Evolutionary conservation across 441 rosid genomes (phyloP), one percentile per base, ranked within the genome.

Genomic region (Bruguiera hainesii): DNA sequence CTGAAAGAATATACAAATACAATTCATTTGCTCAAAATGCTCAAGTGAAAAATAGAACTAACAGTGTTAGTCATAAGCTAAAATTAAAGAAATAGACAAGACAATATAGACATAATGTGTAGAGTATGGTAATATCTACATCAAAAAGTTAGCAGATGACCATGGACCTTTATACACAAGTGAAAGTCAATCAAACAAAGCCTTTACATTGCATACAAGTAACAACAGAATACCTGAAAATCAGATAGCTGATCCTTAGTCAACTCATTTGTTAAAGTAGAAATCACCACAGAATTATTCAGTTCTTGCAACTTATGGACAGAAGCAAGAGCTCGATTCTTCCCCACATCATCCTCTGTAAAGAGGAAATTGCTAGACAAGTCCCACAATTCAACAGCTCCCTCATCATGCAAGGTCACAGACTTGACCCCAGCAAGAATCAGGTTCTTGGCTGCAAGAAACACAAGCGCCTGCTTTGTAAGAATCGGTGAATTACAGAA

Each of bases 361-460:
- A 90, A 89, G 67, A 83, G 60, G 71, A 92, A 88, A 75, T 88
- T 88, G 75, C 97, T 81, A 1, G 91, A 87, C 69, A 92, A 71
- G 75, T 92, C 98, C 98, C 97, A 92, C 68, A 87, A 69, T 83
- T 90, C 96, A 53, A 90, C 91, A 5, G 58, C 77, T 56, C 84
- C 87, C 72, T 89, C 89, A 75, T 92, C 96, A 57, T 92, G 98
- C 82, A 92, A 71, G 26, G 96, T 87, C 67, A 92, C 88, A 28
- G 98, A 92, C 86, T 89, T 92, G 61, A 92, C 95, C 70, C 98
- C 98, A 62, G 96, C 97, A 62, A 92, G 97, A 72, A 92, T 76
- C 39, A 92, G 93, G 74, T 92, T 92, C 80, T 92, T 92, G 11
- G 98, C 98, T 92, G 85, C 79, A 73, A 57, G 23, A 75, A 33